Percentiles rank a stretch among this genome's conserved stretches.
phyloP scores from a whole-genome alignment of 805 yeast species.

The Ogataea paradorogensis region DNA sequence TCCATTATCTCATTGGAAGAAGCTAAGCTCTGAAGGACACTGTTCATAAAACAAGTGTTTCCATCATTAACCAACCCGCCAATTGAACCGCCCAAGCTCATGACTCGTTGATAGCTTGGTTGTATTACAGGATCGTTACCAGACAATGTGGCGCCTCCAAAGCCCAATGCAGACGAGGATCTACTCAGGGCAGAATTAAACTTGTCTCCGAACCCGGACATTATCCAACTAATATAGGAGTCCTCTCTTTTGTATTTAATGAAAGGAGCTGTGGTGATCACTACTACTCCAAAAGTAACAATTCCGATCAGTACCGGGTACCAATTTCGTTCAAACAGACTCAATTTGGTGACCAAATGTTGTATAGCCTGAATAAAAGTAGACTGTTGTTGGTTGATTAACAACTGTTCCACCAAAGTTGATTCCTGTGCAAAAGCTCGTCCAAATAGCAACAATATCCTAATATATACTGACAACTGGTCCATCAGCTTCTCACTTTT shows the following conservation, averaged over 20 bases:
- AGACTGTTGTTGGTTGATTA: background rate
- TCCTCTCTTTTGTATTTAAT: slow-evolving; percentile 2
- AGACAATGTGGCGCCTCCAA: slow-evolving; percentile 7
- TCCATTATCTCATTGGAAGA: slow-evolving; percentile 59
- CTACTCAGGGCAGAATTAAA: slow-evolving; percentile 20
- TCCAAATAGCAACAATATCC: slow-evolving; percentile 1
- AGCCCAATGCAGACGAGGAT: slow-evolving; percentile 19
- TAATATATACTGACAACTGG: slow-evolving; percentile 1
- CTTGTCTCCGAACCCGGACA: slow-evolving; percentile 22
- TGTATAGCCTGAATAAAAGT: slow-evolving; percentile 1
- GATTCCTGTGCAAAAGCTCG: slow-evolving; percentile 1
- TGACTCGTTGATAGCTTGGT: slow-evolving; percentile 34
- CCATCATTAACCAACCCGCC: slow-evolving; percentile 92
- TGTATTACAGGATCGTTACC: slow-evolving; percentile 20
- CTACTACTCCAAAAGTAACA: slow-evolving; percentile 21
- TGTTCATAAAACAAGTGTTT: slow-evolving; percentile 92
- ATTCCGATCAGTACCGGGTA: slow-evolving; percentile 16
- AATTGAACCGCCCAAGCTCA: slow-evolving; percentile 63
- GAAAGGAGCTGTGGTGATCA: slow-evolving; percentile 17
- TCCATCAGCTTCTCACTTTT: slow-evolving; percentile 6
- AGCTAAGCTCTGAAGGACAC: slow-evolving; percentile 80
- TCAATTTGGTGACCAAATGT: slow-evolving; percentile 11
- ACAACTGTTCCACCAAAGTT: background rate
- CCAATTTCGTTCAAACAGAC: slow-evolving; percentile 15
- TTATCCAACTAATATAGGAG: slow-evolving; percentile 3